Base-by-base conservation (phyloP, 306 rosid genomes). In the Corylus americana region DNA sequence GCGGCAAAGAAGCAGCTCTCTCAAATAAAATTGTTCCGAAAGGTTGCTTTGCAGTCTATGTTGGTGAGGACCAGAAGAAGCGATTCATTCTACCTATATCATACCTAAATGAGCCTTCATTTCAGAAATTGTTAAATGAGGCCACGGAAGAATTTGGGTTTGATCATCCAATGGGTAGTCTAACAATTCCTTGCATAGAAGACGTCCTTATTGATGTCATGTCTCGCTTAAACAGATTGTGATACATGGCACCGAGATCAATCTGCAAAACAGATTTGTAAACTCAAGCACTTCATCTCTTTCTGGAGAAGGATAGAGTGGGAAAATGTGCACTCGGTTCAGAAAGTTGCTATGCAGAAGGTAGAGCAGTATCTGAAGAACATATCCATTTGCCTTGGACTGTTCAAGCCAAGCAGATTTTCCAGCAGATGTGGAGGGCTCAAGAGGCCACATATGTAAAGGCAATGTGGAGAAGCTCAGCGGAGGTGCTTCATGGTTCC, bases 121-220 rank as follows among this genome's bases (percentile, higher is more conserved):
- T 91, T 55, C 83, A 54, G 44, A 82, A 86, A 20, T 79, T 87
- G 74, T 68, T 87, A 3, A 57, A 57, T 57, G 78, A 75, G 68
- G 80, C 86, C 4, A 88, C 84, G 66, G 88, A 86, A 70, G 93
- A 88, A 74, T 89, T 85, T 4, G 87, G 89, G 31, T 83, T 64
- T 69, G 42, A 76, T 42, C 93, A 85, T 70, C 91, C 92, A 11
- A 87, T 84, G 85, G 87, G 88, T 4, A 87, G 79, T 55, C 73
- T 83, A 58, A 77, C 85, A 50, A 76, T 85, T 77, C 84, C 85
- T 13, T 81, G 83, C 73, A 83, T 17, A 1, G 72, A 78, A 25
- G 71, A 78, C 1, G 51, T 11, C 8, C 71, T 71, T 64, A 3
- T 71, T 4, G 14, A 48, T 7, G 39, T 71, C 25, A 12, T 54